Evolutionary conservation across 495 filamentous ascomycete species (phyloP), one percentile per base, ranked within the genome.

Genomic region (Aspergillus heteromorphus): DNA sequence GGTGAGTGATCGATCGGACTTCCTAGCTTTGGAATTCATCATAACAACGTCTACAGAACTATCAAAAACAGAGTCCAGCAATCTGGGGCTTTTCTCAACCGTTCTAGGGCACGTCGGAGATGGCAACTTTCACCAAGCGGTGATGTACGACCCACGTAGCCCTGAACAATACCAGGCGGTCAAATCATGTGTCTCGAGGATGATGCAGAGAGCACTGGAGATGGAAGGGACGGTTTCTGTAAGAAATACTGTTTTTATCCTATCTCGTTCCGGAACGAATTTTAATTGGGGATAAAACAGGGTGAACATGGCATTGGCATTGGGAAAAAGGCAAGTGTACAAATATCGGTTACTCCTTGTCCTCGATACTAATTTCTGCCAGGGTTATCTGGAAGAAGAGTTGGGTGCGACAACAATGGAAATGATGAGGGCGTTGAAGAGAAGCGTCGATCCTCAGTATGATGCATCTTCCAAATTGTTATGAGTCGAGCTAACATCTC

Each of bases 41-140:
- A 0, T 5, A 17, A 29, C 49, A 59, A 17, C 49, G 19, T 4
- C 16, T 2, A 4, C 30, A 80, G 89, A 93, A 58, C 73, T 87
- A 25, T 90, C 87, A 45, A 92, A 95, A 70, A 84, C 87, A 59
- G 87, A 92, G 62, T 84, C 92, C 76, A 82, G 89, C 49, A 82
- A 88, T 0, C 69, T 91, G 2, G 89, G 88, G 0, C 71, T 95
- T 6, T 91, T 95, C 61, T 87, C 87, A 3, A 87, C 80, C 59
- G 87, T 91, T 13, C 73, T 95, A 0, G 89, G 87, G 4, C 89
- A 93, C 57, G 81, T 93, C 45, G 89, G 89, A 0, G 88, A 93
- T 63, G 89, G 91, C 5, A 96, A 96, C 65, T 95, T 95, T 67
- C 91, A 96, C 65, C 86, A 87, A 65, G 85, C 81, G 61, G 88